Conservation (phyloP, 2,329 filamentous ascomycete species). For the Claviceps spartinae region DNA sequence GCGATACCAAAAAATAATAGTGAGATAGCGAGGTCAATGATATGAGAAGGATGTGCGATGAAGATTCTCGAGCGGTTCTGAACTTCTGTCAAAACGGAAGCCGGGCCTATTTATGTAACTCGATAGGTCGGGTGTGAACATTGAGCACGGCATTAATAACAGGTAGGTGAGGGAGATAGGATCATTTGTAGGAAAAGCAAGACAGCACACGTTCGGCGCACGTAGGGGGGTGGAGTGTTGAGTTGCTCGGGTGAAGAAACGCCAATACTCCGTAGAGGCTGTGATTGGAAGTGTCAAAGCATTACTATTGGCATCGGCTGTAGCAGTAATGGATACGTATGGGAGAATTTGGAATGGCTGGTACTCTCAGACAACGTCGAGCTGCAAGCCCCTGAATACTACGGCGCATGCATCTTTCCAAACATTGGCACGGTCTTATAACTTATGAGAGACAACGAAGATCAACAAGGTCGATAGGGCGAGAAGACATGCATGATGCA, state of each 20-base stretch:
- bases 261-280: background rate
- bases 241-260: slow-evolving; percentile 1
- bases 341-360: slow-evolving; percentile 4
- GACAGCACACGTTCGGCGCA: background rate
- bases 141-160: too few species aligned
- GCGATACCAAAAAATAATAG: too few species aligned
- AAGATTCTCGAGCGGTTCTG: background rate
- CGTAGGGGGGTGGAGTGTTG: background rate
- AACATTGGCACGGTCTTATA: slow-evolving; percentile 3
- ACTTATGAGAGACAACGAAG: background rate
- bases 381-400: slow-evolving; percentile 1
- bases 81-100: background rate
- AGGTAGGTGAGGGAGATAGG: too few species aligned
- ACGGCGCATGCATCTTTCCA: background rate
- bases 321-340: background rate
- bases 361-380: slow-evolving; percentile 3
- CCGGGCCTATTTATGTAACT: background rate
- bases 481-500: too few species aligned
- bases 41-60: background rate
- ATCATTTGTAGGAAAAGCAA: background rate
- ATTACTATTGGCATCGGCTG: background rate
- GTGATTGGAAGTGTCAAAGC: background rate
- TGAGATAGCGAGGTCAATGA: too few species aligned
- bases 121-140: background rate
- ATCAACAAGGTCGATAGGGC: background rate